These are phyloP conservation scores for peach (Prunus persica) DNA, from an alignment of 306 rosid genomes.

Conservation along the genomic window Prunus_persica_NCBIv2 NC_034009.1:47348501-47349000, in stretches of 20 bases:
- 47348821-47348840: constrained; percentile 80
- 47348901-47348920: not conserved
- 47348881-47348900: constrained; percentile 17
- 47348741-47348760: constrained; percentile 54
- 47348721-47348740: constrained; percentile 90
- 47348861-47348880: constrained; percentile 78
- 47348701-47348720: constrained; percentile 85
- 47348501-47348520: constrained; percentile 93
- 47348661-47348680: constrained; percentile 88
- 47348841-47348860: constrained; percentile 79
- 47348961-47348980: not conserved
- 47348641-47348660: constrained; percentile 88
- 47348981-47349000: not conserved
- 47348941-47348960: not conserved
- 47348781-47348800: constrained; percentile 86
- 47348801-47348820: constrained; percentile 72
- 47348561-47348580: constrained; percentile 77
- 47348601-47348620: constrained; percentile 92
- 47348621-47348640: constrained; percentile 94
- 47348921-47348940: not conserved
- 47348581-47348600: constrained; percentile 97
- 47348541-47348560: constrained; percentile 78
- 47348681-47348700: constrained; percentile 81
- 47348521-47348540: constrained; percentile 88
- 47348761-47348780: constrained; percentile 67